Conservation (phyloP, 1,284 basidiomycete genomes). For the Wallemia mellicola region DNA sequence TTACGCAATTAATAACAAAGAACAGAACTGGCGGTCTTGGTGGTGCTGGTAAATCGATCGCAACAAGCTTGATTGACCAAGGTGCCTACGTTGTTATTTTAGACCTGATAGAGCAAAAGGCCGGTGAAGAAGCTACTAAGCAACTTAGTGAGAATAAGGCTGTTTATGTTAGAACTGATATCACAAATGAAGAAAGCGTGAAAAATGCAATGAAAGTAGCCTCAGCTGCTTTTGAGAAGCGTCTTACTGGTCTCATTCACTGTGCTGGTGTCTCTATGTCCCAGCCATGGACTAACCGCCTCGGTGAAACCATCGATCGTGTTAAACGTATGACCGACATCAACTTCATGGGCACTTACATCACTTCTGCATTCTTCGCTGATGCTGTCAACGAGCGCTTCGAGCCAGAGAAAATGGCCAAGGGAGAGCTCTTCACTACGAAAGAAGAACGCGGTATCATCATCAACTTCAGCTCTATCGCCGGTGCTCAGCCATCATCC, state of each 20-base stretch:
- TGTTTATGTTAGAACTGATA: not conserved
- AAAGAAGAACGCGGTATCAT: constrained; percentile 15
- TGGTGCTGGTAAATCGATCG: not conserved
- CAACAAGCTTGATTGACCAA: not conserved
- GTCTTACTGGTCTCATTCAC: constrained; percentile 12
- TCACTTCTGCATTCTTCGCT: constrained; percentile 13
- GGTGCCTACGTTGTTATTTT: not conserved
- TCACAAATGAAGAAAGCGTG: not conserved
- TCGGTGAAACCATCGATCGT: constrained; percentile 10
- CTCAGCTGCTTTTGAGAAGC: constrained; percentile 1
- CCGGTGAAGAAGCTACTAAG: not conserved
- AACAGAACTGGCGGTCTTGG: not conserved
- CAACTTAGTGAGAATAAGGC: not conserved
- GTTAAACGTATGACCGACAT: constrained; percentile 14
- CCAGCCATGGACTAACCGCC: not conserved
- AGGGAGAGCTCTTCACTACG: constrained; percentile 9
- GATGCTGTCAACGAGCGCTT: constrained; percentile 14
- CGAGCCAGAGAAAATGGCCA: constrained; percentile 5
- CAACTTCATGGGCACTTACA: constrained; percentile 14
- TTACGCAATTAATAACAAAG: too few species aligned
- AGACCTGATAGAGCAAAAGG: not conserved
- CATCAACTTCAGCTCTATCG: constrained; percentile 14
- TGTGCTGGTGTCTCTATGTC: constrained; percentile 13
- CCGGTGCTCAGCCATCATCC: constrained; percentile 12
- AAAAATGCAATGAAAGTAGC: not conserved